Base-by-base conservation (phyloP, 2,329 filamentous ascomycete species). In the Aciculosporium take region DNA sequence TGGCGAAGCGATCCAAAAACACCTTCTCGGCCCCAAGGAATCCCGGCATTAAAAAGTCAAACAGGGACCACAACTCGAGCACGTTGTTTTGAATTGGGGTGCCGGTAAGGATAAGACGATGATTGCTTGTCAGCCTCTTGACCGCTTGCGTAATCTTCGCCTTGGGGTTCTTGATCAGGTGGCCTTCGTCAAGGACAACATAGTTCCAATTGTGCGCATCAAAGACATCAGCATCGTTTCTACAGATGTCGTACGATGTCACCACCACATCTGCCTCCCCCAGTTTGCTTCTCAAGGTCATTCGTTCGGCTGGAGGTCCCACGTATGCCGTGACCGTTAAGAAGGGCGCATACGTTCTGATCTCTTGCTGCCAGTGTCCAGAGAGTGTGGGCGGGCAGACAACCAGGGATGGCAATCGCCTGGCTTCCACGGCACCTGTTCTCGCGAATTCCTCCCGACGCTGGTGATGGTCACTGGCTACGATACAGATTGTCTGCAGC, bases 41-140 rank as follows among this genome's bases (percentile, higher is more conserved):
- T 2, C 91, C 93, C 3, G 93, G 91, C 91, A 98, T 98, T 46
- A 98, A 69, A 65, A 98, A 98, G 63, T 98, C 91, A 56, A 98
- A 98, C 4, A 98, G 71, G 0, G 89, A 96, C 89, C 89, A 98
- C 4, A 98, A 69, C 58, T 98, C 89, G 37, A 98, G 65, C 2
- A 98, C 89, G 50, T 96, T 96, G 61, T 96, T 96, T 60, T 96
- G 89, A 49, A 96, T 96, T 0, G 91, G 91, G 2, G 91, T 98
- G 31, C 91, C 91, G 0, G 91, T 98, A 4, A 98, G 74, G 50
- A 98, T 98, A 37, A 98, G 72, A 17, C 91, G 83, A 57, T 98
- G 93, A 52, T 98, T 96, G 57, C 87, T 94, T 6, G 76, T 65
- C 27, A 98, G 71, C 44, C 77, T 77, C 68, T 98, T 98, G 49